Base-by-base conservation (phyloP, 805 yeast genomes). In the Yarrowia divulgata region DNA sequence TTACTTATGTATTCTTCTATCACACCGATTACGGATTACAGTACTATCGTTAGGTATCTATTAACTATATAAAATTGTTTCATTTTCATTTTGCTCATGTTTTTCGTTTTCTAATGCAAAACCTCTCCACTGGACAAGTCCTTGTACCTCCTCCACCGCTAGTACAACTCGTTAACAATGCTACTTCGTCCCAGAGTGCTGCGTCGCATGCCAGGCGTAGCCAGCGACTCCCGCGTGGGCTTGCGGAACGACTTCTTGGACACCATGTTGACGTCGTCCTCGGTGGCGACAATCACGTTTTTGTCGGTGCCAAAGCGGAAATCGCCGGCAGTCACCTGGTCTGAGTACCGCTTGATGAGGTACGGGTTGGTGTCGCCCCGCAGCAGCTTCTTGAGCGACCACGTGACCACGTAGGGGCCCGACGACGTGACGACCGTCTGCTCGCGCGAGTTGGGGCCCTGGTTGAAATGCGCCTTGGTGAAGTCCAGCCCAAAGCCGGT, bases 331-430 rank as follows among this genome's bases (percentile, higher is more conserved):
- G 90, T 85, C 70, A 92, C 87, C 52, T 84, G 79, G 52, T 85
- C 84, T 29, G 82, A 79, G 76, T 89, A 89, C 69, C 86, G 82
- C 77, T 85, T 88, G 75, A 93, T 87, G 63, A 83, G 79, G 76
- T 90, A 91, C 8, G 90, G 84, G 34, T 81, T 83, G 52, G 78
- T 78, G 69, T 84, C 85, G 69, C 87, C 86, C 54, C 80, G 79
- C 52, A 88, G 75, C 14, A 90, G 81, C 71, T 87, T 85, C 72
- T 81, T 83, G 75, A 93, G 77, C 13, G 89, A 87, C 97, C 97
- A 93, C 0, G 90, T 84, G 29, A 93, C 84, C 32, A 92, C 89
- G 77, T 87, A 93, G 19, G 93, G 94, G 1, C 97, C 97, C 1
- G 89, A 82, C 4, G 94, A 87, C 0, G 97, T 84, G 32, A 91